Percentiles rank a stretch among this genome's conserved stretches.
phyloP scores from a whole-genome alignment of 495 filamentous ascomycete species.

The Trichoderma parareesei region DNA sequence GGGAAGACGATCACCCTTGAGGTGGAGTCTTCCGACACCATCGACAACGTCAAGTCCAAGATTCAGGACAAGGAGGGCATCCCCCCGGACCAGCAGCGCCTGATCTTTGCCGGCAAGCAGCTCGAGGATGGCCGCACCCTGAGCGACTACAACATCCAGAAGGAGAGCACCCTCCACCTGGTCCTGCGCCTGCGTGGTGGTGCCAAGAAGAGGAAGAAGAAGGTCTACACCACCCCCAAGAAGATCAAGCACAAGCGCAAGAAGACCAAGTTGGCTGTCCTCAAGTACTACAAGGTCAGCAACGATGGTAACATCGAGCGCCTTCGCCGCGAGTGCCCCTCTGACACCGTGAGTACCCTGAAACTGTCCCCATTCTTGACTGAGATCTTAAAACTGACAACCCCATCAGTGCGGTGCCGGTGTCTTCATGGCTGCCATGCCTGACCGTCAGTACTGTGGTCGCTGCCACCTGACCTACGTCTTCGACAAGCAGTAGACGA shows the following conservation, averaged over 20 bases:
- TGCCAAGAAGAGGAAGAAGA: conserved; percentile 99
- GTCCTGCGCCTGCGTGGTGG: conserved; percentile 96
- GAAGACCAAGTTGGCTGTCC: conserved; percentile 97
- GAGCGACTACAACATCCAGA: conserved; percentile 99
- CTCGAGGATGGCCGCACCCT: conserved; percentile 99
- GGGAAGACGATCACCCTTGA: conserved; percentile 99
- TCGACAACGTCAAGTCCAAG: conserved; percentile 99
- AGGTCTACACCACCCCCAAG: conserved; percentile 99
- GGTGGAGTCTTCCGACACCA: conserved; percentile 99
- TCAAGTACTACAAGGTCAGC: conserved; percentile 99
- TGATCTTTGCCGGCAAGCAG: conserved; percentile 99
- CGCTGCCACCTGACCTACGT: conserved; percentile 99
- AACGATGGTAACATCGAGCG: conserved; percentile 99
- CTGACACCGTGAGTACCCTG: conserved; percentile 63
- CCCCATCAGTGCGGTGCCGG: conserved; percentile 80
- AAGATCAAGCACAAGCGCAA: conserved; percentile 99
- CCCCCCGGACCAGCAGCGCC: conserved; percentile 98
- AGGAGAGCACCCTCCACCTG: conserved; percentile 98
- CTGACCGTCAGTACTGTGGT: conserved; percentile 99
- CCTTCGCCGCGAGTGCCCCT: conserved; percentile 92
- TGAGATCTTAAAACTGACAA: background rate
- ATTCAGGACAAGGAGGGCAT: conserved; percentile 99
- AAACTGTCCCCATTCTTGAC: background rate
- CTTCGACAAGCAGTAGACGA: conserved; percentile 71
- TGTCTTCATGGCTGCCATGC: conserved; percentile 99